Percentiles rank a stretch among this genome's conserved stretches.
These are phyloP conservation scores for Fusarium tuaranense DNA, from an alignment of 2,329 filamentous ascomycete genomes.

Conservation along the genomic window DNA sequence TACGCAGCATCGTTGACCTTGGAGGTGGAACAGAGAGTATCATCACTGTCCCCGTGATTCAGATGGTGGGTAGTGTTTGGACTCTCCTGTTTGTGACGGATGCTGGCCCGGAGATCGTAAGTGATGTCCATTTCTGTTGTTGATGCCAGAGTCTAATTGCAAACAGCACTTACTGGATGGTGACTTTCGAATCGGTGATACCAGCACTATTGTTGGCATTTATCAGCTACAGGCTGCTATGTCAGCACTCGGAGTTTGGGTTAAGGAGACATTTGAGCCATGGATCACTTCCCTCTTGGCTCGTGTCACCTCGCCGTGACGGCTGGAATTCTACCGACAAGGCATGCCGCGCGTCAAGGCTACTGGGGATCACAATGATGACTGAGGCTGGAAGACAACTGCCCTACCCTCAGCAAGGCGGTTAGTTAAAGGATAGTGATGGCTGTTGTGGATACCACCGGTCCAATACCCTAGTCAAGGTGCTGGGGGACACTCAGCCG, in stretches of 20 bases:
- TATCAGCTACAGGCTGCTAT: not conserved
- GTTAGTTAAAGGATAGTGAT: not conserved
- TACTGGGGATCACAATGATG: not conserved
- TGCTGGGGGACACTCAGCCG: not conserved
- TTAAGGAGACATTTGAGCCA: not conserved
- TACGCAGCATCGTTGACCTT: slow-evolving; percentile 12
- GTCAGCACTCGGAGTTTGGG: not conserved
- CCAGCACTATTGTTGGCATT: not conserved
- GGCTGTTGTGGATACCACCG: not conserved
- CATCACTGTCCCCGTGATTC: slow-evolving; percentile 13
- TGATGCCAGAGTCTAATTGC: not conserved
- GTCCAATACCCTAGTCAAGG: not conserved
- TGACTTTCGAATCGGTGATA: not conserved
- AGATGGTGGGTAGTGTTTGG: slow-evolving; percentile 16
- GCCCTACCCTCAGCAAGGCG: not conserved
- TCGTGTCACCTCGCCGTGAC: not conserved
- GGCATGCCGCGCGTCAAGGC: not conserved
- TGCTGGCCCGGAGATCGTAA: slow-evolving; percentile 11
- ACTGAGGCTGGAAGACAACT: not conserved
- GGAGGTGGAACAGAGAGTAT: not conserved
- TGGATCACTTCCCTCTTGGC: not conserved
- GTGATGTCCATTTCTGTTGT: not conserved
- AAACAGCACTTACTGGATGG: not conserved
- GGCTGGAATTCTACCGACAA: not conserved
- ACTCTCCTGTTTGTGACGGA: slow-evolving; percentile 22